These are phyloP conservation scores for Citrus medica DNA, from an alignment of 345 rosid genomes.

Conservation along the genomic window DNA sequence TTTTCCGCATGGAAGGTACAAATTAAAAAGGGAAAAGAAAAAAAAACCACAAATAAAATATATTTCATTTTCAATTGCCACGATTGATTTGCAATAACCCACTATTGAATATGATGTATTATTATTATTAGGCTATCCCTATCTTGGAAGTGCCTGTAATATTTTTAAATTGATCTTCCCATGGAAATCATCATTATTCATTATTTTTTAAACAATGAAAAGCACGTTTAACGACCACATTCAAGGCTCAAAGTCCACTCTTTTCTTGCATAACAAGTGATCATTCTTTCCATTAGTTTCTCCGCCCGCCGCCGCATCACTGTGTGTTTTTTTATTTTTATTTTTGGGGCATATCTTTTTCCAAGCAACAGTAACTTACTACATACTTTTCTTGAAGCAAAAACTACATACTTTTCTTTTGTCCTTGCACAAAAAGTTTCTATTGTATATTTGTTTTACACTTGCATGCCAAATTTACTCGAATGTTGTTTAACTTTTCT, in stretches of 20 bases:
- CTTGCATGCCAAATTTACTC: no score
- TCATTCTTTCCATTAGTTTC: not conserved
- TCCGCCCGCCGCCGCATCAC: not conserved
- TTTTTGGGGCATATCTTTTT: no score
- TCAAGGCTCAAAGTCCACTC: slow-evolving; percentile 9
- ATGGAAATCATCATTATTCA: not conserved
- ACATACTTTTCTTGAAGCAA: no score
- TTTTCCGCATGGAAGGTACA: not conserved
- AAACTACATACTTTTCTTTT: no score
- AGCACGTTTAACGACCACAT: slow-evolving; percentile 22
- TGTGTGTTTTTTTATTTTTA: no score
- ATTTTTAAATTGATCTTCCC: not conserved
- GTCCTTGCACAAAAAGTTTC: no score
- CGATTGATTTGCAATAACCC: not conserved
- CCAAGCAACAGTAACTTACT: not conserved
- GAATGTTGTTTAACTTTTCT: no score
- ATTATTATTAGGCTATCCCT: no score
- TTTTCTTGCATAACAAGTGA: slow-evolving; percentile 19
- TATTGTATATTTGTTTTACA: no score
- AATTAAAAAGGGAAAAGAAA: not conserved
- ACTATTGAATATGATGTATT: not conserved
- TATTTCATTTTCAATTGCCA: not conserved
- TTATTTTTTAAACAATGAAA: slow-evolving; percentile 6
- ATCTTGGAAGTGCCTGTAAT: not conserved
- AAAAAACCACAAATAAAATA: not conserved